phyloP scores from a whole-genome alignment of 139 green algal genomes.

The Raphidocelis subcapitata region DNA sequence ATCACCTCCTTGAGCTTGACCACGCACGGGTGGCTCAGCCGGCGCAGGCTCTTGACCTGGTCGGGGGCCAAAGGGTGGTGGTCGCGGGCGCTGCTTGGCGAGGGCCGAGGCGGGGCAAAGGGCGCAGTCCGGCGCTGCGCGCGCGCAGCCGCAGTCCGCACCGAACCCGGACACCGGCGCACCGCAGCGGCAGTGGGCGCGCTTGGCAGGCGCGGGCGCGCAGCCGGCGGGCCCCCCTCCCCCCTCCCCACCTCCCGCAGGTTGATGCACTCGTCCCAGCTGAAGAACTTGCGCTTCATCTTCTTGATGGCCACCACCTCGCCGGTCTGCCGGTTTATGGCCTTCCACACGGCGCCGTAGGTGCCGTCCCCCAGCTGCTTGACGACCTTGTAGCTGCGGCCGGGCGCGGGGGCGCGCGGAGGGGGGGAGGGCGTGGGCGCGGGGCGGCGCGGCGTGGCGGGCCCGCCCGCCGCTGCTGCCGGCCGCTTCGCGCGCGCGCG shows the following conservation, averaged over 20 bases:
- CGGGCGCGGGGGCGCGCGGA: no score
- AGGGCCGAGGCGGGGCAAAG: not conserved
- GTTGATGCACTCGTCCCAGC: constrained; percentile 95
- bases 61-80: no score
- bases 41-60: constrained; percentile 80
- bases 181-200: no score
- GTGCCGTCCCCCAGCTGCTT: constrained; percentile 95
- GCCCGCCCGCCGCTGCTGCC: no score
- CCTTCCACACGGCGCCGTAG: constrained; percentile 95
- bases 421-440: no score
- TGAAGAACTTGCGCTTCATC: constrained; percentile 98
- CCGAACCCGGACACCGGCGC: no score
- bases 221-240: no score
- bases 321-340: constrained; percentile 85
- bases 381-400: constrained; percentile 87
- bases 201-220: no score
- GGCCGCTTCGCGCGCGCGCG: no score
- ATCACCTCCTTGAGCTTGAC: constrained; percentile 98
- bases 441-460: no score
- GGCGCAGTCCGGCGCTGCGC: not conserved
- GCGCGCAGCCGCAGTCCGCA: constrained; percentile 36
- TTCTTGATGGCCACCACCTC: constrained; percentile 97
- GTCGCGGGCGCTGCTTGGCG: not conserved
- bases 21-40: constrained; percentile 91
- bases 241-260: constrained; percentile 65